phyloP scores from a whole-genome alignment of 257 asterid species.

The Handroanthus guayacan region DNA sequence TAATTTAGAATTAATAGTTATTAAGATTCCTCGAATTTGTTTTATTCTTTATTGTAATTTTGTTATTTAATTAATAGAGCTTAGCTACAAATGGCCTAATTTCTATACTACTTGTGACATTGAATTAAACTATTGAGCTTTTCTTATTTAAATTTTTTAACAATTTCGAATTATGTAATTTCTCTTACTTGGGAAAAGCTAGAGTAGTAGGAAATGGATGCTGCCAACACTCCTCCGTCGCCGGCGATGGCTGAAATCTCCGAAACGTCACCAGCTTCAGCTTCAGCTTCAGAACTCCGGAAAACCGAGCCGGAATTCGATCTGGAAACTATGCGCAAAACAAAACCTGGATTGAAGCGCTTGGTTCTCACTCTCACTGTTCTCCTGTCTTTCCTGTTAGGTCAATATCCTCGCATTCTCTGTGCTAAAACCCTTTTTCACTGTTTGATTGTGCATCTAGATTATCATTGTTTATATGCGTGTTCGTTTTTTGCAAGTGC shows the following conservation, averaged over 20 bases:
- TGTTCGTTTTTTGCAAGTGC: constrained; percentile 22
- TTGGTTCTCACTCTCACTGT: constrained; percentile 74
- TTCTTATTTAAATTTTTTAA: too few species aligned
- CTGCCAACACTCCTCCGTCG: constrained; percentile 31
- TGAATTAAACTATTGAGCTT: too few species aligned
- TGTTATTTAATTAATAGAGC: too few species aligned
- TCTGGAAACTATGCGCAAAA: constrained; percentile 66
- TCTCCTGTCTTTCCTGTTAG: constrained; percentile 74
- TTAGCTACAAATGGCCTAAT: too few species aligned
- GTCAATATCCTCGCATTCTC: constrained; percentile 43
- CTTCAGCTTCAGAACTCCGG: constrained; percentile 35
- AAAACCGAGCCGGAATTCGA: constrained; percentile 42
- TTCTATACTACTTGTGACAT: too few species aligned
- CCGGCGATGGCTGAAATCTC: constrained; percentile 67
- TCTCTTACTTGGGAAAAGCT: constrained; percentile 25
- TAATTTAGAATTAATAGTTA: too few species aligned
- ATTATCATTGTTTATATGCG: background rate
- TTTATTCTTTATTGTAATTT: too few species aligned
- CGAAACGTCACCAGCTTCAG: constrained; percentile 44
- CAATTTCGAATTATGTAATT: too few species aligned
- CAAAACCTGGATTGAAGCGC: constrained; percentile 84
- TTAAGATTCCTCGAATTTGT: too few species aligned
- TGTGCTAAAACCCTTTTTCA: background rate
- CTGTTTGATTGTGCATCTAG: background rate
- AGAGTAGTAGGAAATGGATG: constrained; percentile 34